phyloP scores from a whole-genome alignment of 495 filamentous ascomycete genomes.

The Talaromyces nanjingensis region DNA sequence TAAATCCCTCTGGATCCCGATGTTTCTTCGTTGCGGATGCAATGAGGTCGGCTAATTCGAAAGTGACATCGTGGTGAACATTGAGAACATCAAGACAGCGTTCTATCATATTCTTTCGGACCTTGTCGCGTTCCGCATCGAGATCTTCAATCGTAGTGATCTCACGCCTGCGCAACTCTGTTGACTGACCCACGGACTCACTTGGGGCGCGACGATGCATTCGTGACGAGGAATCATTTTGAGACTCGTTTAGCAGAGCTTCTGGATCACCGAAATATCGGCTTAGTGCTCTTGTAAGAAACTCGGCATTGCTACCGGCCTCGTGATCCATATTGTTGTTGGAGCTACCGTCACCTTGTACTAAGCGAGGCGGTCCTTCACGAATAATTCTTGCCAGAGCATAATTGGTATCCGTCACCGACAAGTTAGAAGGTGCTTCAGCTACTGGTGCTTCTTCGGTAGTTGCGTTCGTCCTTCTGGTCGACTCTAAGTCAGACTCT shows the following conservation, averaged over 20 bases:
- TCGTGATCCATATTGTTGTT: slow-evolving; percentile 20
- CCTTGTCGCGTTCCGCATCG: slow-evolving; percentile 62
- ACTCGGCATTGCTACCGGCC: slow-evolving; percentile 24
- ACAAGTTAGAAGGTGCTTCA: slow-evolving; percentile 22
- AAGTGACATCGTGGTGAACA: slow-evolving; percentile 80
- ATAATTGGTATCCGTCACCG: slow-evolving; percentile 22
- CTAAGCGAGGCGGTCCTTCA: slow-evolving; percentile 22
- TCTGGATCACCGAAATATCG: slow-evolving; percentile 29
- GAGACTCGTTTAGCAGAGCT: slow-evolving; percentile 19
- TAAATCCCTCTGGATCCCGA: slow-evolving; percentile 51
- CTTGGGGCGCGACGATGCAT: slow-evolving; percentile 6
- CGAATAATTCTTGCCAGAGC: slow-evolving; percentile 34
- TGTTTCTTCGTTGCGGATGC: slow-evolving; percentile 66
- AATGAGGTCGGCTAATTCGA: slow-evolving; percentile 85
- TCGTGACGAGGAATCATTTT: slow-evolving; percentile 17
- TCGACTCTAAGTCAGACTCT: slow-evolving; percentile 49
- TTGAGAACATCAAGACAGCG: slow-evolving; percentile 85
- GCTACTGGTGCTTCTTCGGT: slow-evolving; percentile 24
- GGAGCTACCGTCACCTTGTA: slow-evolving; percentile 17
- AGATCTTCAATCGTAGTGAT: slow-evolving; percentile 71
- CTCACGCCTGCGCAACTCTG: slow-evolving; percentile 28
- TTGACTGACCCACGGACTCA: slow-evolving; percentile 14
- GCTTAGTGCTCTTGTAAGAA: slow-evolving; percentile 29
- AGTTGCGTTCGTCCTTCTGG: slow-evolving; percentile 18
- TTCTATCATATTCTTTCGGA: slow-evolving; percentile 76